Evolutionary conservation across 2,329 filamentous ascomycete species (phyloP), one percentile per base, ranked within the genome.

Genomic region (Pleurostoma richardsiae): DNA sequence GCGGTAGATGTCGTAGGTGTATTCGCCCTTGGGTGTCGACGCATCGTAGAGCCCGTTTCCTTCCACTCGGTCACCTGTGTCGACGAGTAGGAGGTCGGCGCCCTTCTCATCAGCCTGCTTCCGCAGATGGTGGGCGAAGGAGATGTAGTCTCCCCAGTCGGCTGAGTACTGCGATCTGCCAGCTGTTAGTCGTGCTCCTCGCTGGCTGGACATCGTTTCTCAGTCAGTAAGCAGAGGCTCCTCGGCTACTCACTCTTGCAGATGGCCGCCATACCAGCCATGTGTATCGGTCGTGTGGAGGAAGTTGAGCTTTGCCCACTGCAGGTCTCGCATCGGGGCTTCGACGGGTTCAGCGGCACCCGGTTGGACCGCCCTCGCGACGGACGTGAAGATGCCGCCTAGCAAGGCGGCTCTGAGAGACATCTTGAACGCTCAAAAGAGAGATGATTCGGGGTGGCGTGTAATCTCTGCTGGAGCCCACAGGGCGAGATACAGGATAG

Each of bases 141-240:
- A 96, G 58, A 97, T 79, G 67, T 97, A 99, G 69, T 99, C 94
- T 49, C 94, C 94, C 90, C 94, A 97, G 66, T 99, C 94, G 41
- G 90, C 92, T 5, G 89, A 91, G 67, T 95, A 99, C 50, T 94
- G 92, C 3, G 90, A 77, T 70, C 86, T 90, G 11, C 8, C 10
- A 47, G 38, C 19, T 19, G 19, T 19, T 19, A 19, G 19, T 19
- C 19, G 19, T 2, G 2, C 19, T 19, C 19, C 19, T 19, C 19
- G 19, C 19, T 19, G 19, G 19, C 19, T 19, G 19, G 19, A 19
- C 19, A 19, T 19, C 19, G 19, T 19, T 19, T 19, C 19, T 19
- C 19, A 19, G 19, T 19, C 19, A 19, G 19, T 19, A 19, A 19
- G 19, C 19, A 19, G 19, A 19, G 19, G 19, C 19, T 19, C 19